These are phyloP conservation scores for Crepidotus variabilis DNA, from an alignment of 768 basidiomycete genomes.

Conservation along the genomic window DNA sequence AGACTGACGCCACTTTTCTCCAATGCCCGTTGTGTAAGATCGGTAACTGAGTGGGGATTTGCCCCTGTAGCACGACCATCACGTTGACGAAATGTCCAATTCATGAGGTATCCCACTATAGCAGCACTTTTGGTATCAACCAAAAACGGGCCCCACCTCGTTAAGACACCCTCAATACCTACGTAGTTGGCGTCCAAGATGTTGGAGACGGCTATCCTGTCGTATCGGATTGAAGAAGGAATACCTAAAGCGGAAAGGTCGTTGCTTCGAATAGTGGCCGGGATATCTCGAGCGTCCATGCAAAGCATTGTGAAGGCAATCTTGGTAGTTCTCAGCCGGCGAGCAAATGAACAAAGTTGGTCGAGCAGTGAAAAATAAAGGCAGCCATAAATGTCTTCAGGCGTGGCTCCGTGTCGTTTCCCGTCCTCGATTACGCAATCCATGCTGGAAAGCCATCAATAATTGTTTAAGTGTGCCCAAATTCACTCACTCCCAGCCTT, in stretches of 20 bases:
- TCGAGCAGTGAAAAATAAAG: constrained; percentile 42
- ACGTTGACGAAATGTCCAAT: constrained; percentile 29
- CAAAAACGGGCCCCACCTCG: constrained; percentile 35
- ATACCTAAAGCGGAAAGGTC: constrained; percentile 17
- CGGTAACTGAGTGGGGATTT: neutral
- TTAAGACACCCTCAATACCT: constrained; percentile 29
- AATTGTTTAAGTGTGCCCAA: no score
- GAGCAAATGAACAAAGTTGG: constrained; percentile 32
- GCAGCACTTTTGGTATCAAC: constrained; percentile 23
- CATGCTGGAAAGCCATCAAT: no score
- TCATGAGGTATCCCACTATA: constrained; percentile 44
- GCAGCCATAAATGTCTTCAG: constrained; percentile 45
- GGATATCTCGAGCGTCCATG: constrained; percentile 28
- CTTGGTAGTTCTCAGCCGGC: constrained; percentile 28
- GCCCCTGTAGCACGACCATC: constrained; percentile 11
- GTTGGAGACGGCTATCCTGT: constrained; percentile 47
- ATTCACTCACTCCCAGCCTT: constrained; percentile 38
- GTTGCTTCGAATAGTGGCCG: constrained; percentile 21
- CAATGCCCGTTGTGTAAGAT: constrained; percentile 1
- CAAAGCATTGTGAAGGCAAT: constrained; percentile 29
- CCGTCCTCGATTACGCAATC: constrained; percentile 29
- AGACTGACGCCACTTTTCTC: constrained; percentile 10
- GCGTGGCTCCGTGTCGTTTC: constrained; percentile 28
- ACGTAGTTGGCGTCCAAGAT: constrained; percentile 39
- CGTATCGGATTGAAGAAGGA: constrained; percentile 27